Evolutionary conservation across 495 filamentous ascomycete genomes (phyloP).

Genomic region (Wilcoxina mikolae): DNA sequence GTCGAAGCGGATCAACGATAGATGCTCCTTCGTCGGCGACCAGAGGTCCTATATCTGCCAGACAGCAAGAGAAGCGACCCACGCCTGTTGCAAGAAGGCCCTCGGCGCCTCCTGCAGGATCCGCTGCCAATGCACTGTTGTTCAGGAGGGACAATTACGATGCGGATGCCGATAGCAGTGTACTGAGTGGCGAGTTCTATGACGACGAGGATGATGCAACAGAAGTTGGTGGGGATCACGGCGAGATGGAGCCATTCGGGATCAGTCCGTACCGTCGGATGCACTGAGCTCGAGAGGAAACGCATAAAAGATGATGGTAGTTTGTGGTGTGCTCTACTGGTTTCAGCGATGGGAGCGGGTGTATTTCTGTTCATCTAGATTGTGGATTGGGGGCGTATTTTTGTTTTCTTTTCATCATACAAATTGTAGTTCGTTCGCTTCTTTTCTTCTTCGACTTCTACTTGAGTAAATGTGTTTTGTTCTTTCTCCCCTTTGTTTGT

Average conservation of each 20-base stretch:
- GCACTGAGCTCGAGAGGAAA: neutral
- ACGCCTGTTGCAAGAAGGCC: neutral
- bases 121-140: neutral
- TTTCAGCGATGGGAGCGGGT: neutral
- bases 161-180: constrained; percentile 24
- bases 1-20: constrained; percentile 4
- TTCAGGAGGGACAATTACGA: constrained; percentile 18
- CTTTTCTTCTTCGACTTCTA: neutral
- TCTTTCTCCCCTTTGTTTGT: neutral
- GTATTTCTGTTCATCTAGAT: neutral
- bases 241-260: constrained; percentile 15
- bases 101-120: neutral
- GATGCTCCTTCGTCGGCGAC: neutral
- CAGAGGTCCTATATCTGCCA: neutral
- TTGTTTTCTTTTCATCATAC: neutral
- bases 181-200: constrained; percentile 19
- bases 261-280: constrained; percentile 6
- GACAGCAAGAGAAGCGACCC: neutral
- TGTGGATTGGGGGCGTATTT: neutral
- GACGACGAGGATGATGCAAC: constrained; percentile 22
- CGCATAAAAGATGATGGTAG: constrained; percentile 1
- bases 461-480: neutral
- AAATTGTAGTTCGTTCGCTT: neutral
- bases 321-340: neutral
- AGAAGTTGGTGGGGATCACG: constrained; percentile 19